Evolutionary conservation across 352 stramenopile genomes (phyloP).

Genomic region (Pythium aquatile): DNA sequence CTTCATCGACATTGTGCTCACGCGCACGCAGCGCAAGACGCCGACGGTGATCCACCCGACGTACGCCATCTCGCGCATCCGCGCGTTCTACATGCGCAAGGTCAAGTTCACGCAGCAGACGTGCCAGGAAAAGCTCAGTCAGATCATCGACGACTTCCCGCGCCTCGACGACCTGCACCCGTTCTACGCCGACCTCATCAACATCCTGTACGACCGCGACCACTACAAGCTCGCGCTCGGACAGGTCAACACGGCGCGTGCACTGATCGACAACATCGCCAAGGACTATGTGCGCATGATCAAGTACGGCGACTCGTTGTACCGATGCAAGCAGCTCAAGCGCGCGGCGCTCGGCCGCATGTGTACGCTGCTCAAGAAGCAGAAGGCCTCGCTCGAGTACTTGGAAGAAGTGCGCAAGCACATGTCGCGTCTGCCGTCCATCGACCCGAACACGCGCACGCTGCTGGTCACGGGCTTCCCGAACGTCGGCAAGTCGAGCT

Average conservation of each 20-base stretch:
- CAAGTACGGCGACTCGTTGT: slow-evolving; percentile 99
- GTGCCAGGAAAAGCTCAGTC: slow-evolving; percentile 96
- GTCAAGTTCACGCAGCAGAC: slow-evolving; percentile 99
- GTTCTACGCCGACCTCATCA: slow-evolving; percentile 99
- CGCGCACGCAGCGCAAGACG: slow-evolving; percentile 98
- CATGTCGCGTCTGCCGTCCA: slow-evolving; percentile 96
- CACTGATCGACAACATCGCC: slow-evolving; percentile 96
- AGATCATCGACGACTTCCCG: slow-evolving; percentile 99
- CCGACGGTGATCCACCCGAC: slow-evolving; percentile 99
- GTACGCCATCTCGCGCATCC: slow-evolving; percentile 96
- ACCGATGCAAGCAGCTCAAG: slow-evolving; percentile 99
- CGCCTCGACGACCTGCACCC: slow-evolving; percentile 97
- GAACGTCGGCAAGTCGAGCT: slow-evolving; percentile 99
- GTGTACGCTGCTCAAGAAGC: slow-evolving; percentile 99
- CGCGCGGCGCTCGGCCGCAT: slow-evolving; percentile 98
- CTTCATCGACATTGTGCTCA: slow-evolving; percentile 99
- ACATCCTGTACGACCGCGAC: slow-evolving; percentile 99
- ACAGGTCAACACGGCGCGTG: slow-evolving; percentile 98
- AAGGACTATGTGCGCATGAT: slow-evolving; percentile 99
- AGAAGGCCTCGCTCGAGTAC: slow-evolving; percentile 98
- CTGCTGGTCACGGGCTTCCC: slow-evolving; percentile 98
- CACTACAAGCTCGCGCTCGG: slow-evolving; percentile 99
- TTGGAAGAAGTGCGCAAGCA: slow-evolving; percentile 98
- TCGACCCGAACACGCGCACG: slow-evolving; percentile 99
- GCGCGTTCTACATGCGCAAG: slow-evolving; percentile 97